phyloP scores from a whole-genome alignment of 768 basidiomycete species.

The Leccinum longicurvipes region DNA sequence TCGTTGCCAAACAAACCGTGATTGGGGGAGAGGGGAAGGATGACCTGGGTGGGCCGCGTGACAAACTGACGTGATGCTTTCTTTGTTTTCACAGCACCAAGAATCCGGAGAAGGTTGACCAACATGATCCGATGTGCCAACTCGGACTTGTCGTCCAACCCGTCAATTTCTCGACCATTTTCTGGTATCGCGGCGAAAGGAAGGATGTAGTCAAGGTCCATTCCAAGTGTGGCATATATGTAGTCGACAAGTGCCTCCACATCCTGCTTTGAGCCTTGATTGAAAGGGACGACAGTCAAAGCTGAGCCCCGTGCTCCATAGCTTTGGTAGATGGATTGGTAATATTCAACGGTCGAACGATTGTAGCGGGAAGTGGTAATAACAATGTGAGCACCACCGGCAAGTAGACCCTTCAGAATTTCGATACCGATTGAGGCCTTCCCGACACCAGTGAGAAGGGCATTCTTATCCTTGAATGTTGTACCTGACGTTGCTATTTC shows the following conservation, averaged over 20 bases:
- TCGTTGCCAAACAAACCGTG: constrained; percentile 98
- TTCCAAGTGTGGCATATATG: constrained; percentile 90
- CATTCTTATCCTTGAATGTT: constrained; percentile 99
- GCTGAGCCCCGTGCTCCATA: constrained; percentile 95
- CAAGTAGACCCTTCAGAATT: constrained; percentile 92
- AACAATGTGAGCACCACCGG: constrained; percentile 94
- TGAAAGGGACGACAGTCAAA: constrained; percentile 97
- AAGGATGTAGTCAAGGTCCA: constrained; percentile 97
- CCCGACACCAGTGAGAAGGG: constrained; percentile 94
- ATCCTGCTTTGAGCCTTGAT: constrained; percentile 98
- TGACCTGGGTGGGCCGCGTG: constrained; percentile 97
- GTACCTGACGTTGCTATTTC: constrained; percentile 99
- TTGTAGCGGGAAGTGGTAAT: constrained; percentile 98
- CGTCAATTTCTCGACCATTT: constrained; percentile 97
- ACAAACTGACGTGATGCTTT: constrained; percentile 96
- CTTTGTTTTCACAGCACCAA: constrained; percentile 97
- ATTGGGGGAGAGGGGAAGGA: constrained; percentile 96
- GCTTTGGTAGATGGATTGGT: constrained; percentile 96
- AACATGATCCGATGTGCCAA: constrained; percentile 99
- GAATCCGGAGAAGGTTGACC: constrained; percentile 91
- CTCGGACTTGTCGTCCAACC: constrained; percentile 95
- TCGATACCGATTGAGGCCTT: constrained; percentile 98
- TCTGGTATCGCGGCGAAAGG: constrained; percentile 99
- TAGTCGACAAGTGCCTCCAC: constrained; percentile 98
- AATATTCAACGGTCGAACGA: constrained; percentile 95